phyloP scores from a whole-genome alignment of 2,329 filamentous ascomycete species.

The Alternaria sp. region DNA sequence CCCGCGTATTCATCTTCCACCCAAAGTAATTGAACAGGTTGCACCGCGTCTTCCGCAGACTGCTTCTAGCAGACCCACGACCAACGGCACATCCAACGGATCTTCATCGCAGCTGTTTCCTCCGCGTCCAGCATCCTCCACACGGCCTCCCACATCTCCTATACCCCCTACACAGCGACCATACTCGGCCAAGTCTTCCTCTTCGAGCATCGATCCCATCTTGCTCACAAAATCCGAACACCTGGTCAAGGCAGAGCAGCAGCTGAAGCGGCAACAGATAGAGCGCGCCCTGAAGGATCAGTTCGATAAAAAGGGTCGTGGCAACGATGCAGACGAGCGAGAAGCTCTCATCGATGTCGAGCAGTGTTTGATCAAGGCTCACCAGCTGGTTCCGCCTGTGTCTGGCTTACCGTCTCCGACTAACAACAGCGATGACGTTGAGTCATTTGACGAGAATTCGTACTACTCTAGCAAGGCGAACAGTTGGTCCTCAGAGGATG shows the following conservation, averaged over 20 bases:
- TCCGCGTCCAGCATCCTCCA: conserved; percentile 41
- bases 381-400: conserved; percentile 75
- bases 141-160: conserved; percentile 33
- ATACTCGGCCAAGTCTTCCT: conserved; percentile 55
- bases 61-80: conserved; percentile 38
- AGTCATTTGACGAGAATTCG: conserved; percentile 91
- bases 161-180: conserved; percentile 42
- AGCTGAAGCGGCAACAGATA: conserved; percentile 80
- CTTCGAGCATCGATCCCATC: conserved; percentile 79
- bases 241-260: conserved; percentile 81
- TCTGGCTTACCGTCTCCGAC: conserved; percentile 63
- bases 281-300: conserved; percentile 82
- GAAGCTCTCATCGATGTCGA: conserved; percentile 54
- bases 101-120: conserved; percentile 35
- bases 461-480: conserved; percentile 93
- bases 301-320: conserved; percentile 66
- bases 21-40: conserved; percentile 59
- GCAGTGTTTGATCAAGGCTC: conserved; percentile 63
- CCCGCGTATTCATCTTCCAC: conserved; percentile 66
- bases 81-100: conserved; percentile 44
- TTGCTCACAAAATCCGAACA: conserved; percentile 87
- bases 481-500: conserved; percentile 71
- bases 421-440: conserved; percentile 73
- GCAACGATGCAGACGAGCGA: conserved; percentile 61
- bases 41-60: conserved; percentile 44